These are phyloP conservation scores for Penicillium decumbens DNA, from an alignment of 2,329 filamentous ascomycete species.

Conservation along the genomic window DNA sequence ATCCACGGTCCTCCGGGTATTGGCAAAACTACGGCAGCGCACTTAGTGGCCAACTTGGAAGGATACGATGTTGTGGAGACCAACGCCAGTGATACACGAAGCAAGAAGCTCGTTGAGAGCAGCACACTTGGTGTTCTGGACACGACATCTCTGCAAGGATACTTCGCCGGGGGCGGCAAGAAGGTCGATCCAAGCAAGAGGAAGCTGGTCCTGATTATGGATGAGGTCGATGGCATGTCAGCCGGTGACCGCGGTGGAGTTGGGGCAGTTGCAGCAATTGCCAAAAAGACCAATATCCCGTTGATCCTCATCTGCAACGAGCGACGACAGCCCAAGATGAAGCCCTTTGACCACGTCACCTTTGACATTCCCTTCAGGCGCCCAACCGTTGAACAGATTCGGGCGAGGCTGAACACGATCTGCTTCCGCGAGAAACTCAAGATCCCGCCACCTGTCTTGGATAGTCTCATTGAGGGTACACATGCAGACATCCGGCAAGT, in stretches of 20 bases:
- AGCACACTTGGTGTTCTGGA: constrained; percentile 87
- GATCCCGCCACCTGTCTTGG: constrained; percentile 74
- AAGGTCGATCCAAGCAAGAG: constrained; percentile 76
- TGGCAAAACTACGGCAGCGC: constrained; percentile 94
- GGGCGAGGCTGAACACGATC: constrained; percentile 90
- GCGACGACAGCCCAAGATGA: constrained; percentile 90
- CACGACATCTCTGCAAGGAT: constrained; percentile 87
- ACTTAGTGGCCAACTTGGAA: constrained; percentile 86
- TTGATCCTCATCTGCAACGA: constrained; percentile 99
- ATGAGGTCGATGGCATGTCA: constrained; percentile 98
- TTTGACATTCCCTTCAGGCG: constrained; percentile 83
- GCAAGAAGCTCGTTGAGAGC: constrained; percentile 89
- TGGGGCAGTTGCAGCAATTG: constrained; percentile 86
- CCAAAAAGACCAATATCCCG: constrained; percentile 90
- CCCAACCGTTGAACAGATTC: constrained; percentile 84
- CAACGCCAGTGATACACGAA: constrained; percentile 92
- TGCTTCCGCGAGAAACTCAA: constrained; percentile 88
- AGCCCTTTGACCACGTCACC: constrained; percentile 83
- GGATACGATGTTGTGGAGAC: constrained; percentile 91
- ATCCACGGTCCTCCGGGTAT: constrained; percentile 94
- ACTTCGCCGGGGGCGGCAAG: constrained; percentile 79
- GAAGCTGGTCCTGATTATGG: constrained; percentile 95
- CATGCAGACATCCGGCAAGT: constrained; percentile 96
- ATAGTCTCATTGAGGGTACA: constrained; percentile 90
- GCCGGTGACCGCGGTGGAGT: constrained; percentile 94